Base-by-base conservation (phyloP, 768 basidiomycete genomes). In the Psilocybe cyanescens region DNA sequence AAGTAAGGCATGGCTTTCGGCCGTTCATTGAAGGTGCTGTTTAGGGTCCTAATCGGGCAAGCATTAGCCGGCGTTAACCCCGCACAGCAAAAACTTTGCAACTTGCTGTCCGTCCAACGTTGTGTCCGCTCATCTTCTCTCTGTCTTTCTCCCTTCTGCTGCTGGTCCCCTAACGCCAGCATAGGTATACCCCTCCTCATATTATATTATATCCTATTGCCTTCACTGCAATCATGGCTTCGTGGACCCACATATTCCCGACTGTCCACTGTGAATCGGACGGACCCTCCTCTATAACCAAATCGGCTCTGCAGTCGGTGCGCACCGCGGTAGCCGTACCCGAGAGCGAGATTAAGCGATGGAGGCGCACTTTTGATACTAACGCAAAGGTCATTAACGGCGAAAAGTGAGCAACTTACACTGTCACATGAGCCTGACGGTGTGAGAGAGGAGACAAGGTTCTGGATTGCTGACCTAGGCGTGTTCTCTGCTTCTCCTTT, bases 351-450 rank as follows among this genome's bases (percentile, higher is more conserved):
- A 77, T 95, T 53, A 91, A 85, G 74, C 86, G 92, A 65, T 98
- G 96, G 96, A 86, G 85, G 72, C 83, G 94, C 68, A 87, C 86
- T 2, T 98, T 97, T 74, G 95, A 97, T 59, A 67, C 83, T 46
- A 91, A 94, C 71, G 91, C 95, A 47, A 91, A 88, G 74, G 80
- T 87, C 35, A 72, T 86, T 37, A 84, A 91, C 46, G 91, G 90
- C 53, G 89, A 95, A 76, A 94, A 89, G 95, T 96, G 75, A 75
- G 88, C 81, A 59, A 37, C 57, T 5, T 11, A 62, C 51, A 57
- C 39, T 54, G 63, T 65, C 68, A 65, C 65, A 73, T 67, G 67
- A 35, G 58, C 55, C 54, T 61, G 57, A 51, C 47, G 52, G 62
- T 64, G 66, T 54, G 63, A 67, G 57, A 64, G 56, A 57, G 37